These are phyloP conservation scores for Russula emetica DNA, from an alignment of 768 basidiomycete genomes.

Conservation along the genomic window DNA sequence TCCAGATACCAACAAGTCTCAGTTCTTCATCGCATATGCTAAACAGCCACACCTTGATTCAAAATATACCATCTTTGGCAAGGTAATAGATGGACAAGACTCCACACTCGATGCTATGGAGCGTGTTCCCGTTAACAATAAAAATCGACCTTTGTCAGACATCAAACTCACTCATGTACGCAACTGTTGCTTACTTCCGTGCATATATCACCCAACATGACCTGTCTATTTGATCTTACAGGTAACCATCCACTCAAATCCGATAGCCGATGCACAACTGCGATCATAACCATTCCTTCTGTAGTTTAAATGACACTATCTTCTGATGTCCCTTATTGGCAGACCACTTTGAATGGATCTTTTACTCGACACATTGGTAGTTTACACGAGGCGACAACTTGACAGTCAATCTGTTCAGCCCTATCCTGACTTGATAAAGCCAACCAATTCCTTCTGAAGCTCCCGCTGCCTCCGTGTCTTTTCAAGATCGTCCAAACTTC, in stretches of 20 bases:
- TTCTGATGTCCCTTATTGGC: no score
- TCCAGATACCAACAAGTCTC: conserved; percentile 87
- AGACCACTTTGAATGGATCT: background rate
- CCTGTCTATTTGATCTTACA: conserved; percentile 30
- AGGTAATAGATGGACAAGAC: conserved; percentile 98
- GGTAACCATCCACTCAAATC: conserved; percentile 92
- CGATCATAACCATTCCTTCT: conserved; percentile 26
- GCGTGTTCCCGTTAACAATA: conserved; percentile 81
- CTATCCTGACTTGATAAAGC: conserved; percentile 57
- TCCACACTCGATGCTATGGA: conserved; percentile 94
- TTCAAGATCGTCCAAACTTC: conserved; percentile 83
- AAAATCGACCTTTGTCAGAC: conserved; percentile 82
- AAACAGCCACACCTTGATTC: conserved; percentile 94
- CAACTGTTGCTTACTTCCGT: conserved; percentile 4
- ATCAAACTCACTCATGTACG: conserved; percentile 79
- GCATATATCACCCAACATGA: background rate
- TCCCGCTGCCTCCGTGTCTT: conserved; percentile 75
- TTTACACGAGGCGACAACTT: background rate
- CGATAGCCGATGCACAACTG: conserved; percentile 76
- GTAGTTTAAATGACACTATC: background rate
- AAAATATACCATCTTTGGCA: conserved; percentile 92
- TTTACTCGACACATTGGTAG: no score
- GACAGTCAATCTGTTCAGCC: background rate
- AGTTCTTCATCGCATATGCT: conserved; percentile 85
- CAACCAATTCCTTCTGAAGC: conserved; percentile 86